Evolutionary conservation across 2,329 filamentous ascomycete species (phyloP), one percentile per base, ranked within the genome.

Genomic region (Phialophora chinensis): DNA sequence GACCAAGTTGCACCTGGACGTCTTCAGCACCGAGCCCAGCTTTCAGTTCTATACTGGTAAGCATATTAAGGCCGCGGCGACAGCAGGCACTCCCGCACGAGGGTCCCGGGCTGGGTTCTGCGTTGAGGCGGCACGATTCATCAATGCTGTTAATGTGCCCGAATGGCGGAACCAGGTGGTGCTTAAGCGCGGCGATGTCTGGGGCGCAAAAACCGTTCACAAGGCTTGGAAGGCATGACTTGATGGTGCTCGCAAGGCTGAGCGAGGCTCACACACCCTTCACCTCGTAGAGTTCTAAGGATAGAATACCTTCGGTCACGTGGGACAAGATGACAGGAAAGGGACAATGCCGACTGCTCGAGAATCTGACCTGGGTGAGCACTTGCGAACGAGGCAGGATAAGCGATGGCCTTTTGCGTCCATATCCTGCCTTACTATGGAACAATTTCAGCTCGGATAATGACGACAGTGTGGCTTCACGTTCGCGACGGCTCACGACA

Each of bases 21-120:
- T 97, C 5, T 83, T 88, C 74, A 95, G 91, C 82, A 98, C 94
- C 0, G 94, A 98, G 82, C 95, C 95, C 0, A 91, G 92, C 0
- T 98, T 97, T 84, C 94, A 98, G 79, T 96, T 97, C 81, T 98
- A 98, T 80, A 96, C 93, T 0, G 95, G 94, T 71, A 90, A 91
- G 75, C 90, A 88, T 75, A 93, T 96, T 71, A 82, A 95, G 73
- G 90, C 96, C 12, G 90, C 91, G 0, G 89, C 79, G 66, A 81
- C 83, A 25, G 83, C 81, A 35, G 83, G 82, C 2, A 78, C 86
- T 31, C 87, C 90, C 0, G 88, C 89, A 0, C 86, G 91, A 57
- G 86, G 85, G 0, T 75, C 87, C 3, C 86, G 92, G 57, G 87
- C 89, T 53, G 94, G 91, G 0, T 96, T 98, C 81, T 97, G 93